Conservation (phyloP, 208 protist species). For the Phytomonas sp. region DNA sequence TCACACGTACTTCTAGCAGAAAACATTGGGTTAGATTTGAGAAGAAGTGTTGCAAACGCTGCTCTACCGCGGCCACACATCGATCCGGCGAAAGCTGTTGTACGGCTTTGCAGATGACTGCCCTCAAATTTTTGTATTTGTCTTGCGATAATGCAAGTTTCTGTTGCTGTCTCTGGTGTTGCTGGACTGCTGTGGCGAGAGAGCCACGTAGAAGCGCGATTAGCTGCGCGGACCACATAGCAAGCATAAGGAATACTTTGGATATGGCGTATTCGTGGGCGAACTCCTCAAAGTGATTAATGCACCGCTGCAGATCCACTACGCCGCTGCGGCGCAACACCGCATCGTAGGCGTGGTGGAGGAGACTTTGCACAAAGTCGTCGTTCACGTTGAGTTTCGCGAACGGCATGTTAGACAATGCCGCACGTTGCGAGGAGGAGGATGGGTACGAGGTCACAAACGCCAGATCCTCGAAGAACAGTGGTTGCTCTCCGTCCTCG, state of each 20-base stretch:
- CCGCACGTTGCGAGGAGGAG: neutral
- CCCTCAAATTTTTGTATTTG: constrained; percentile 1
- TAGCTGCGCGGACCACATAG: constrained; percentile 57
- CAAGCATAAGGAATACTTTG: constrained; percentile 30
- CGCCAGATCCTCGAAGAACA: too few relatives aligned
- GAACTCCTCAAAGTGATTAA: constrained; percentile 39
- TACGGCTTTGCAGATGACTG: too few relatives aligned
- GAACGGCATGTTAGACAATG: neutral
- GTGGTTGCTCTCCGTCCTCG: too few relatives aligned
- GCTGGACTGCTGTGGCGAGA: too few relatives aligned
- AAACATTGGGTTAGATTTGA: constrained; percentile 22
- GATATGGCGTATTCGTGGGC: constrained; percentile 21
- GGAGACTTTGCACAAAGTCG: too few relatives aligned
- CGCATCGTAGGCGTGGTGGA: constrained; percentile 25
- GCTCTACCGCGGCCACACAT: constrained; percentile 13
- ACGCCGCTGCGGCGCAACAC: constrained; percentile 51
- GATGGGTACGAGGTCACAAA: neutral
- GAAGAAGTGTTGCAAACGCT: constrained; percentile 27
- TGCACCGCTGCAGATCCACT: constrained; percentile 17
- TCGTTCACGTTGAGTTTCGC: too few relatives aligned
- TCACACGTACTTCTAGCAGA: constrained; percentile 28
- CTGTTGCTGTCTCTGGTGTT: constrained; percentile 7
- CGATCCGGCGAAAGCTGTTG: too few relatives aligned
- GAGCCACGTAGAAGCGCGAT: constrained; percentile 16
- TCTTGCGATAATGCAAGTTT: constrained; percentile 10